Conservation (phyloP, 73 alveolate genomes). For the Effrenium voratum region DNA sequence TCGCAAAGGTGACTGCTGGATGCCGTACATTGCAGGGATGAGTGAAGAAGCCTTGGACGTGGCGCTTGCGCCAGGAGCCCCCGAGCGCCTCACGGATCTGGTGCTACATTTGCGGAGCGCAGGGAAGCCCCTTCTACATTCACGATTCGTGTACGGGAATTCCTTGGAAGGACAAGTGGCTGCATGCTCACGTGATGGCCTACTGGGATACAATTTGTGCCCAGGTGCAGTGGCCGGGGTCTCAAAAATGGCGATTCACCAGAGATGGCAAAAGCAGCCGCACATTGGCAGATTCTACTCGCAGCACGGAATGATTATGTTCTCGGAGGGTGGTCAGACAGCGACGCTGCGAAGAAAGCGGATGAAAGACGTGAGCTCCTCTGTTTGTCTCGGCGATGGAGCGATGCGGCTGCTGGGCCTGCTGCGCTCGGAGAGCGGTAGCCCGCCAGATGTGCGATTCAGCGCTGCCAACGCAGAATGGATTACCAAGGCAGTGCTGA, state of each 20-base stretch:
- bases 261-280: background rate
- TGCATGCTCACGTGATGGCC: background rate
- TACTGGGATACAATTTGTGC: background rate
- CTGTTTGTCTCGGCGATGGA: background rate
- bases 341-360: background rate
- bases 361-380: background rate
- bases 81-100: background rate
- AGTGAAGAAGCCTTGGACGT: background rate
- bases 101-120: background rate
- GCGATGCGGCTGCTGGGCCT: background rate
- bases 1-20: background rate
- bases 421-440: background rate
- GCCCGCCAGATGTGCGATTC: background rate
- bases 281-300: background rate
- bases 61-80: background rate
- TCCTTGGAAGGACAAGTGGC: background rate
- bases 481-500: background rate
- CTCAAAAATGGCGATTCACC: background rate
- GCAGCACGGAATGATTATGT: background rate
- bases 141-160: background rate
- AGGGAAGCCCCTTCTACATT: background rate
- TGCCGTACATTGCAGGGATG: background rate
- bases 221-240: background rate
- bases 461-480: background rate
- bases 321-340: background rate